Base-by-base conservation (phyloP, 768 basidiomycete species). In the Sarcomyxa edulis region DNA sequence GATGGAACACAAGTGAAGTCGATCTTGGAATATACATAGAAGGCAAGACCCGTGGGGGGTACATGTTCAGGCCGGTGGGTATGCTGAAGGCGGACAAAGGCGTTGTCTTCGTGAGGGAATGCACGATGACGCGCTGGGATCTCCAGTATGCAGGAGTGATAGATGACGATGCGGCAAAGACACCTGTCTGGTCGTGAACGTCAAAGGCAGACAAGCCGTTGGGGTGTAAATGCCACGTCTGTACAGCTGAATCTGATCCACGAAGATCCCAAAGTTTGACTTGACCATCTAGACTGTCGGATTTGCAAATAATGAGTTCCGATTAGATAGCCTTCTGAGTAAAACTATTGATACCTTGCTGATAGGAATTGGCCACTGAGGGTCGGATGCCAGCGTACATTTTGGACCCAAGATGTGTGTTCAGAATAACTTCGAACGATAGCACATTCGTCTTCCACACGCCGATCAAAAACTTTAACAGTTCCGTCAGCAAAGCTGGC, bases 401-500 rank as follows among this genome's bases (percentile, higher is more conserved):
- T 93, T 56, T 91, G 89, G 6, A 98, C 78, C 92, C 93, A 97
- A 7, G 86, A 77, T 7, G 69, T 61, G 58, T 95, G 94, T 21
- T 80, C 76, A 27, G 71, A 64, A 54, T 87, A 94, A 2, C 76
- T 76, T 35, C 84, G 69, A 12, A 96, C 78, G 12, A 95, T 81
- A 4, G 89, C 80, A 40, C 91, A 81, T 6, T 91, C 83, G 36
- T 84, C 81, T 45, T 83, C 78, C 9, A 90, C 59, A n/a, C 96
- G 78, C 23, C 87, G 82, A 64, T 99, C 96, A 61, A 93, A 98
- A 2, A 96, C 68, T 50, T 87, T 83, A 37, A 98, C 76, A 4
- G 72, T 72, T 8, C 96, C 96, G 58, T 98, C 92, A 11, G 86
- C 96, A 56, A 97, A 97, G 41, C 93, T 83, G 7, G 91, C 86